These are phyloP conservation scores for Parastagonospora nodorum DNA, from an alignment of 2,329 filamentous ascomycete genomes.

Conservation along the genomic window DNA sequence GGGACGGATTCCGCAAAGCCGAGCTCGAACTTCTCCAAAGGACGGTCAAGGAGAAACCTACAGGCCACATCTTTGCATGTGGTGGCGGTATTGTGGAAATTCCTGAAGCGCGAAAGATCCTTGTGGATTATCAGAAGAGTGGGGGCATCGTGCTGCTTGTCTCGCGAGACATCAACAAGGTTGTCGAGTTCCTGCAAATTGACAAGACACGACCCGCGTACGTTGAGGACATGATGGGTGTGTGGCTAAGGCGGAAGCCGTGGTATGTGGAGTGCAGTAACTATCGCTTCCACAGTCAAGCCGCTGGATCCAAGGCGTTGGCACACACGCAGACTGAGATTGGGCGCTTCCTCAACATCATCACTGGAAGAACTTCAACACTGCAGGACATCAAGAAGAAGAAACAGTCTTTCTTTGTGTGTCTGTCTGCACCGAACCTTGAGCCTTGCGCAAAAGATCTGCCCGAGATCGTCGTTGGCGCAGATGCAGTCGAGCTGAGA, in stretches of 20 bases:
- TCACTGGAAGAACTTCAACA: constrained; percentile 64
- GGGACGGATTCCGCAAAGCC: constrained; percentile 83
- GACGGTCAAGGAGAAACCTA: constrained; percentile 74
- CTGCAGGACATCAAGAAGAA: constrained; percentile 66
- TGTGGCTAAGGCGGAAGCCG: constrained; percentile 85
- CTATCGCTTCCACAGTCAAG: constrained; percentile 87
- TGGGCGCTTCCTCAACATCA: constrained; percentile 70
- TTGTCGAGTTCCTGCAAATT: constrained; percentile 84
- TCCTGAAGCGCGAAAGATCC: constrained; percentile 74
- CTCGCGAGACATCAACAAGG: constrained; percentile 82
- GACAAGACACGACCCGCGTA: constrained; percentile 94
- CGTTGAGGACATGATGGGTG: constrained; percentile 86
- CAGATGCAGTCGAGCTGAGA: constrained; percentile 92
- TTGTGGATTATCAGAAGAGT: constrained; percentile 72
- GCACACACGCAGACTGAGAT: constrained; percentile 70
- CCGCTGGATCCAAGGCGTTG: constrained; percentile 56
- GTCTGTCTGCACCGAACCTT: constrained; percentile 81
- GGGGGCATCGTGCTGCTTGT: constrained; percentile 88
- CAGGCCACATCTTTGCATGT: constrained; percentile 85
- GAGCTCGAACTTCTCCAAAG: constrained; percentile 77
- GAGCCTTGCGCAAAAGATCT: constrained; percentile 67
- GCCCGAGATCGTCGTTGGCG: constrained; percentile 76
- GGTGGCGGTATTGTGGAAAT: constrained; percentile 93
- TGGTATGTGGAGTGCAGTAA: constrained; percentile 96
- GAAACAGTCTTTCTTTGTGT: constrained; percentile 86